phyloP scores from a whole-genome alignment of 140 eudicot genomes.

The Anethum foeniculum region DNA sequence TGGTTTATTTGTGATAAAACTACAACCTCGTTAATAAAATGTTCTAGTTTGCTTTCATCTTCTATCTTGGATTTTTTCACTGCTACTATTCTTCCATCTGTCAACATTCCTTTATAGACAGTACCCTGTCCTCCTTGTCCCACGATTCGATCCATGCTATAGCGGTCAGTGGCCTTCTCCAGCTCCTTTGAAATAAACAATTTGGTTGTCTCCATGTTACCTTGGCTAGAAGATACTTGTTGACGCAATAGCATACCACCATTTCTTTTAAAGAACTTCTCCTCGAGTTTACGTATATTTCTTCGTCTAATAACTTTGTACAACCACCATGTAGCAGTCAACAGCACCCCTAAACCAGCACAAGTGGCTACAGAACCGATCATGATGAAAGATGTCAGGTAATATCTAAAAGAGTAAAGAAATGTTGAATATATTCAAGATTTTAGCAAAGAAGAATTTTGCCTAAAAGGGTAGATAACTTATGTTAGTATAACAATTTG shows the following conservation, averaged over 20 bases:
- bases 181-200: not conserved
- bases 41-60: not conserved
- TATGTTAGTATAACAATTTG: too few relatives aligned
- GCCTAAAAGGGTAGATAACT: not conserved
- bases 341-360: not conserved
- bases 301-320: not conserved
- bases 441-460: too few relatives aligned
- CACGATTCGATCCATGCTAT: not conserved
- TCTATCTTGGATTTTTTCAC: not conserved
- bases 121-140: not conserved
- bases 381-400: not conserved
- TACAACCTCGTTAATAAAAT: not conserved
- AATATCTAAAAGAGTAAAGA: too few relatives aligned
- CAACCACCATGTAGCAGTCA: not conserved
- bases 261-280: not conserved
- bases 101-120: not conserved
- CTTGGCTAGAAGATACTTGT: not conserved
- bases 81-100: not conserved
- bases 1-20: conserved; percentile 1
- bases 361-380: not conserved
- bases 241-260: not conserved
- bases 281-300: not conserved
- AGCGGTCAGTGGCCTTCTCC: not conserved
- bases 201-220: not conserved
- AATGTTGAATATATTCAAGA: too few relatives aligned